Base-by-base conservation (phyloP, 2,329 filamentous ascomycete genomes). In the Pseudogymnoascus sp. region DNA sequence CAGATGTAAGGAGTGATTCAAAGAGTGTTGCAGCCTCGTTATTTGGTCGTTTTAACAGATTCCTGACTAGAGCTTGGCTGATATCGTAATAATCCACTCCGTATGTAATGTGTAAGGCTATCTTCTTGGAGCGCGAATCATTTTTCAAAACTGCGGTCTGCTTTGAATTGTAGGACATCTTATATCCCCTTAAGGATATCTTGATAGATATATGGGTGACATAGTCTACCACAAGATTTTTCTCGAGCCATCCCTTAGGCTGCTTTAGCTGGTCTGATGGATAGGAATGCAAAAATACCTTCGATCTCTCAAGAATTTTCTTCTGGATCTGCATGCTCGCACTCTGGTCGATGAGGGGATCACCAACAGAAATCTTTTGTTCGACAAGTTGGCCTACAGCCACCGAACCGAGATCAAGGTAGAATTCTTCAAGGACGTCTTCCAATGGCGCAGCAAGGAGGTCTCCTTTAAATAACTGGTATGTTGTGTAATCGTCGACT, bases 361-460 rank as follows among this genome's bases (percentile, higher is more conserved):
- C 71, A 14, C 92, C 92, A 69, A 95, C 87, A 28, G 83, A 84
- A 18, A 91, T 81, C 63, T 93, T 87, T 71, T 93, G 88, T 69
- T 91, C 86, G 11, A 97, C 89, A 16, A 93, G 82, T 63, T 82
- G 84, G 66, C 90, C 91, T 18, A 99, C 81, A 62, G 84, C 85
- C 50, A 87, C 83, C 3, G 91, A 89, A 1, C 95, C 95, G 3
- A 99, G 85, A 6, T 87, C 82, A 37, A 85, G 76, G 74, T 99
- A 99, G 67, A 99, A 93, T 1, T 83, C 82, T 73, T 99, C 95
- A 1, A 99, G 79, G 0, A 78, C 73, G 66, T 97, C 95, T 71
- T 99, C 95, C 73, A 96, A 90, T 0, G 95, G 96, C 0, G 93
- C 92, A 65, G 89, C 92, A 28, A 96, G 82, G 31, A 99, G 81